phyloP scores from a whole-genome alignment of 2,329 filamentous ascomycete genomes.

The Penicillium polonicum region DNA sequence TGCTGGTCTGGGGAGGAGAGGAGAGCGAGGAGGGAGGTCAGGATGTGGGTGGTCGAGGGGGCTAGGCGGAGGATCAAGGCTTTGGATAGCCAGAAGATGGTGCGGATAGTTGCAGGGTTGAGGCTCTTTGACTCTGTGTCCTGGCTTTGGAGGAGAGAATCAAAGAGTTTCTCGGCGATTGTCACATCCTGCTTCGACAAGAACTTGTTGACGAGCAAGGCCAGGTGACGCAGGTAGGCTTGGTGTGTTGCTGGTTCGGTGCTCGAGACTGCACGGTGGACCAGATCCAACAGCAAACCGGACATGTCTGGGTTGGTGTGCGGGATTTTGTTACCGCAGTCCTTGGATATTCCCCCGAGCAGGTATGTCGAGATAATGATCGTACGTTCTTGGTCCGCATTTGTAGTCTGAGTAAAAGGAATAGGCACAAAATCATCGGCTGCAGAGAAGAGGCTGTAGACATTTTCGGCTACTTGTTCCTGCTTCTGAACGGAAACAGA shows the following conservation, averaged over 20 bases:
- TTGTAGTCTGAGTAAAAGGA: constrained; percentile 33
- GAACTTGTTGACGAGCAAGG: constrained; percentile 45
- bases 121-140: constrained; percentile 23
- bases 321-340: constrained; percentile 31
- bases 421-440: constrained; percentile 36
- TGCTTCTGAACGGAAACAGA: constrained; percentile 54
- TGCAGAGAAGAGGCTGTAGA: constrained; percentile 55
- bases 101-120: constrained; percentile 48
- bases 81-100: constrained; percentile 62
- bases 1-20: constrained; percentile 45
- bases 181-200: constrained; percentile 35
- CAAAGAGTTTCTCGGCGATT: constrained; percentile 34
- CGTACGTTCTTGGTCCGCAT: constrained; percentile 42
- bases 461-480: constrained; percentile 51
- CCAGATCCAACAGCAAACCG: constrained; percentile 37
- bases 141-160: constrained; percentile 28
- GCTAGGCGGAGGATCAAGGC: constrained; percentile 57
- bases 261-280: constrained; percentile 33
- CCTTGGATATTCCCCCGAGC: constrained; percentile 52
- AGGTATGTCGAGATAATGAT: constrained; percentile 60
- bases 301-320: constrained; percentile 34
- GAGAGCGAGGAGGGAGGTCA: constrained; percentile 50
- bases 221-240: constrained; percentile 44
- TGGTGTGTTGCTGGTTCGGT: constrained; percentile 39
- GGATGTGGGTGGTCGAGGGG: constrained; percentile 50